Conservation (phyloP, 1,284 basidiomycete genomes). For the Malassezia restricta region DNA sequence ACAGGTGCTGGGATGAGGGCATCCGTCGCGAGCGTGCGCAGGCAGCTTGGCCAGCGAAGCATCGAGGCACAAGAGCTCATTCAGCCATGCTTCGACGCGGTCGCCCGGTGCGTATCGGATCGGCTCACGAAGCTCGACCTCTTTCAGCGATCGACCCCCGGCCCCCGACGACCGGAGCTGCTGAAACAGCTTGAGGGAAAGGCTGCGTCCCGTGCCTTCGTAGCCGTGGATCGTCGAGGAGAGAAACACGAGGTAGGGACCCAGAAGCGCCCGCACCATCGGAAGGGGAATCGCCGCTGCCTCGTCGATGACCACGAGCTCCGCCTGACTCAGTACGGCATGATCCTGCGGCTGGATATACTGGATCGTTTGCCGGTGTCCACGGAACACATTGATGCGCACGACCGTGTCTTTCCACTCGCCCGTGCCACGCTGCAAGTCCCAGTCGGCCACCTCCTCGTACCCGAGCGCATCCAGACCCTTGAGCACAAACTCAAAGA, state of each 20-base stretch:
- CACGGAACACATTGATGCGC: constrained; percentile 80
- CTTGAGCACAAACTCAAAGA: constrained; percentile 98
- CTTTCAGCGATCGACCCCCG: constrained; percentile 60
- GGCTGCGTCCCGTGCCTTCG: constrained; percentile 92
- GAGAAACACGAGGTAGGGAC: constrained; percentile 95
- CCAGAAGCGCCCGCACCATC: constrained; percentile 83
- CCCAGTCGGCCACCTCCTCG: constrained; percentile 95
- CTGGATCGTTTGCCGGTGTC: constrained; percentile 29
- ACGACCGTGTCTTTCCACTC: constrained; percentile 94
- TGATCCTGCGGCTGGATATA: constrained; percentile 97
- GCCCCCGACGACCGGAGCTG: constrained; percentile 67
- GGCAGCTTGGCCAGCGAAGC: constrained; percentile 21
- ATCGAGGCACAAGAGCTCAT: constrained; percentile 79
- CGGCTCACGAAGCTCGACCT: constrained; percentile 87
- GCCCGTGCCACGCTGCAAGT: constrained; percentile 87
- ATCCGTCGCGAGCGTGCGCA: constrained; percentile 15
- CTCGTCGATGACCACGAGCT: constrained; percentile 95
- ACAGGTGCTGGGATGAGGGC: constrained; percentile 80
- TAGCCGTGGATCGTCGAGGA: constrained; percentile 98
- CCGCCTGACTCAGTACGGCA: constrained; percentile 92
- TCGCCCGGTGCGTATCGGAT: constrained; percentile 84
- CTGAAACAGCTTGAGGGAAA: constrained; percentile 93
- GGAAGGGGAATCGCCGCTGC: constrained; percentile 95
- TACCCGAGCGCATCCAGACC: constrained; percentile 88
- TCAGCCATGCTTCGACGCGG: constrained; percentile 87